Evolutionary conservation across 2,329 filamentous ascomycete species (phyloP).

Genomic region (Ophiostoma ulmi): DNA sequence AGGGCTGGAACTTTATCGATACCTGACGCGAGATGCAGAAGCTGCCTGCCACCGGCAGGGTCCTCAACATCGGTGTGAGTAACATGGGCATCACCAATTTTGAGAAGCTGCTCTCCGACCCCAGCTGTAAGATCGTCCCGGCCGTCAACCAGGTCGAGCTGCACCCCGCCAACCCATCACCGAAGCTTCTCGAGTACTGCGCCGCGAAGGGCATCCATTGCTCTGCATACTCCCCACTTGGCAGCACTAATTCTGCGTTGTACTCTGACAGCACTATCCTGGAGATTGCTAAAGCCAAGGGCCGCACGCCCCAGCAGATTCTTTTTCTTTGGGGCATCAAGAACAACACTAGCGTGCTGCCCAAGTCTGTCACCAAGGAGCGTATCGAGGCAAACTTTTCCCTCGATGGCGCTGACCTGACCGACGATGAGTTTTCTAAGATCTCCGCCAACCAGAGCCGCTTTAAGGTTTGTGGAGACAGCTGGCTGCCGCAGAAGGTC

Average conservation of each 20-base stretch:
- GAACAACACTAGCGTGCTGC: conserved; percentile 77
- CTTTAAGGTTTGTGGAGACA: conserved; percentile 77
- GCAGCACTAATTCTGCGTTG: conserved; percentile 64
- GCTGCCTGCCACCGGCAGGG: conserved; percentile 23
- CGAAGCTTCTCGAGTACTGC: conserved; percentile 70
- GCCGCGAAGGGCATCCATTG: conserved; percentile 67
- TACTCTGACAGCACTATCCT: conserved; percentile 61
- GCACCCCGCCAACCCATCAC: conserved; percentile 75
- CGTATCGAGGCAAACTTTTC: conserved; percentile 74
- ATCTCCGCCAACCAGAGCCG: conserved; percentile 65
- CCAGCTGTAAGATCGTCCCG: conserved; percentile 54
- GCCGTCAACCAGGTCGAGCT: conserved; percentile 81
- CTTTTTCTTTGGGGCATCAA: conserved; percentile 75
- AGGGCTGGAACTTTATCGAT: conserved; percentile 20
- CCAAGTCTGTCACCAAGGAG: conserved; percentile 70
- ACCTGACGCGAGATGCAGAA: conserved; percentile 26
- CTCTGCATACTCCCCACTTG: conserved; percentile 70
- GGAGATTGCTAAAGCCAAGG: conserved; percentile 59
- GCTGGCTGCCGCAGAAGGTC: conserved; percentile 69
- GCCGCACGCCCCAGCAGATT: conserved; percentile 68
- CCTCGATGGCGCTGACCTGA: conserved; percentile 61
- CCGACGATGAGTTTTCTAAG: conserved; percentile 63
- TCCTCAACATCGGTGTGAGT: conserved; percentile 26
- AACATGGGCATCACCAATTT: conserved; percentile 24
- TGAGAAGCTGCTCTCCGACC: conserved; percentile 55